Evolutionary conservation across 306 rosid species (phyloP), one percentile per base, ranked within the genome.

Genomic region (Cicer judaicum): DNA sequence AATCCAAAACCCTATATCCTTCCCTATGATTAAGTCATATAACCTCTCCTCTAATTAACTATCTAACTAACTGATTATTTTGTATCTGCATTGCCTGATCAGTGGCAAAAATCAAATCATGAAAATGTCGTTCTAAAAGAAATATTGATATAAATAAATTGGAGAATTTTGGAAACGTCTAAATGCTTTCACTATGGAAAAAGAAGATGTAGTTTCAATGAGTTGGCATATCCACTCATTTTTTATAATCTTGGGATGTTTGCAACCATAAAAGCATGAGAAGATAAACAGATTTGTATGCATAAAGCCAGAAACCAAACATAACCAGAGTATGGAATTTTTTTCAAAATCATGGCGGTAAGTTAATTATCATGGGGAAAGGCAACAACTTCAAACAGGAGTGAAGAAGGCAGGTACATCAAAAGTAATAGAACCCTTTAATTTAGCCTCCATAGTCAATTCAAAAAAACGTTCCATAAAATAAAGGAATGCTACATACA

Each of bases 401-500:
- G 54, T 7, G 15, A 19, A 68, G 64, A 19, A 68, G 64, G 52
- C n/a, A 55, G 68, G 56, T 47, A 67, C 70, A 29, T 53, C 19
- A 43, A 49, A 72, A 75, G 40, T 38, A 61, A 70, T 3, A 40
- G 29, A 64, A 5, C 8, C 47, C 14, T 41, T 53, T 34, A 43
- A 46, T 50, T 47, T 47, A 63, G 53, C 53, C 67, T 39, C 9
- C 15, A 38, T 41, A 79, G 54, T 39, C 13, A 60, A 67, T 15
- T 67, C 5, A 8, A 41, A 67, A 50, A 42, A 16, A 5, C 21
- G 38, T 60, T 69, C 44, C 57, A 55, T 55, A 40, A 36, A 59
- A 68, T 5, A 48, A 46, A 66, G 68, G 80, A 12, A 74, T 70
- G 15, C 8, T 49, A 80, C 95, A 29, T 87, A 92, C 97, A 83